phyloP scores from a whole-genome alignment of 2,329 filamentous ascomycete genomes.

The Nemania diffusa region DNA sequence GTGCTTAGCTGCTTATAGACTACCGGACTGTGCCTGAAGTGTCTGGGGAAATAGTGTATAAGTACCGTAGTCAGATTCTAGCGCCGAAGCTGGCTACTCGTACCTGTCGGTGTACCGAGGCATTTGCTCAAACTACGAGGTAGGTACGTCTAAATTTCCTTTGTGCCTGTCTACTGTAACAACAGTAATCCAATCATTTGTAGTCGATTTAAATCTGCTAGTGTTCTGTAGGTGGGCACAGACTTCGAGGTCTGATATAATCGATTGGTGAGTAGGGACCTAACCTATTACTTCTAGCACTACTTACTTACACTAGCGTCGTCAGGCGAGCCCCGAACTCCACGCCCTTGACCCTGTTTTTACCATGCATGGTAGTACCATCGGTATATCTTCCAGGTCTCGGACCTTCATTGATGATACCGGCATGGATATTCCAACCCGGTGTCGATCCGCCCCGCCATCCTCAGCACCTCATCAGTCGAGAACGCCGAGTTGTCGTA shows the following conservation, averaged over 20 bases:
- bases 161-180: background rate
- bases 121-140: slow-evolving; percentile 18
- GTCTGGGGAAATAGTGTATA: background rate
- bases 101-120: slow-evolving; percentile 15
- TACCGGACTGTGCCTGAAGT: background rate
- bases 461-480: background rate
- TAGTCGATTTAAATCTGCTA: background rate
- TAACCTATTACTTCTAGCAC: too few species aligned
- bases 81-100: background rate
- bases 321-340: background rate
- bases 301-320: too few species aligned
- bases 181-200: background rate
- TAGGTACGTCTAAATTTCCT: background rate
- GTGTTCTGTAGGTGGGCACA: too few species aligned
- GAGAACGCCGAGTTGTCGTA: background rate
- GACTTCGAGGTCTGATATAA: too few species aligned
- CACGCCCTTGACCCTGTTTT: background rate
- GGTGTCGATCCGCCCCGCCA: background rate
- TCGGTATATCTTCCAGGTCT: background rate
- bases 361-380: background rate
- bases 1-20: background rate
- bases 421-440: background rate
- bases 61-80: background rate
- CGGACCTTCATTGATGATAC: background rate
- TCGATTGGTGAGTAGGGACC: too few species aligned